These are phyloP conservation scores for Diaporthe aspalathi DNA, from an alignment of 2,329 filamentous ascomycete species.

Conservation along the genomic window DNA sequence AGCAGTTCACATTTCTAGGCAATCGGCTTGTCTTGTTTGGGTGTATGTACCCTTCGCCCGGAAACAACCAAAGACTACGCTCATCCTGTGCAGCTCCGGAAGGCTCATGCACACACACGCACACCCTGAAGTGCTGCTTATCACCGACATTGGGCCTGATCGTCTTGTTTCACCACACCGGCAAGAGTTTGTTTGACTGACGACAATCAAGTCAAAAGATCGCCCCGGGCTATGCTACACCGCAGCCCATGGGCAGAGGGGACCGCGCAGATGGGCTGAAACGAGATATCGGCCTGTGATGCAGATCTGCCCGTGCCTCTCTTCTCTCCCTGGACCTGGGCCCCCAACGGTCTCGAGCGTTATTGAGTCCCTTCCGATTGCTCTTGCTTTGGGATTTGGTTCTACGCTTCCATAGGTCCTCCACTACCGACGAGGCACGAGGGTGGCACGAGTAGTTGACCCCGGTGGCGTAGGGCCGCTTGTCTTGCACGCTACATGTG, in stretches of 20 bases:
- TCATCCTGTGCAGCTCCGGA: too few species aligned
- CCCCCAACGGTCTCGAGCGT: neutral
- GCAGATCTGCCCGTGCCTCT: neutral
- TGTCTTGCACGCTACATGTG: neutral
- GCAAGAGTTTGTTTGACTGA: neutral
- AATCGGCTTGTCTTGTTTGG: too few species aligned
- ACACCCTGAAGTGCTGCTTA: neutral
- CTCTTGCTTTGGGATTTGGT: neutral
- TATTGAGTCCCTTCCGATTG: neutral
- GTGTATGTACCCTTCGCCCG: too few species aligned
- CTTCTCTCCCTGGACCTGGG: too few species aligned
- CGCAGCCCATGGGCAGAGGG: neutral
- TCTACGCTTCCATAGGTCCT: neutral
- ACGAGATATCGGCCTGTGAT: neutral
- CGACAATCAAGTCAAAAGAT: neutral
- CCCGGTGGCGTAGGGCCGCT: neutral
- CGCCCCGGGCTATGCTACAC: conserved; percentile 5
- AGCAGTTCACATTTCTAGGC: too few species aligned
- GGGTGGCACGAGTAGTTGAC: too few species aligned
- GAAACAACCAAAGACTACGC: neutral
- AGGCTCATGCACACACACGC: too few species aligned
- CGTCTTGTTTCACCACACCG: conserved; percentile 8
- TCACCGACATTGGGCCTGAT: neutral
- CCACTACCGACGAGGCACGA: neutral
- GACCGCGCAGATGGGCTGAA: conserved; percentile 10